These are phyloP conservation scores for Neocatenulostroma microsporum DNA, from an alignment of 2,329 filamentous ascomycete genomes.

Conservation along the genomic window DNA sequence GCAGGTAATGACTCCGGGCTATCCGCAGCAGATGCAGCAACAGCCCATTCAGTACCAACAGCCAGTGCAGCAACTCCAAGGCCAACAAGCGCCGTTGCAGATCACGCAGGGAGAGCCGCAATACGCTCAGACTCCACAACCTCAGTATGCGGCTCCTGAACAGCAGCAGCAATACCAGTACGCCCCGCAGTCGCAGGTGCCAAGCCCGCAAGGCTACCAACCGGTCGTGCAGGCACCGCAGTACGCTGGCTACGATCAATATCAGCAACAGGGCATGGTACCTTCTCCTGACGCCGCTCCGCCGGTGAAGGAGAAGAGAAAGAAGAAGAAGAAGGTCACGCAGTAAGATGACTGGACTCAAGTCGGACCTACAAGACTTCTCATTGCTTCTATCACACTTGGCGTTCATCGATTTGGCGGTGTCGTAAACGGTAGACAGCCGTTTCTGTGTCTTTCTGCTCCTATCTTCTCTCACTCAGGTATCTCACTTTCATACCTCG, in stretches of 20 bases:
- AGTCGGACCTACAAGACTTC: not conserved
- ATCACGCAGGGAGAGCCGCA: not conserved
- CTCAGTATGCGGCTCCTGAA: not conserved
- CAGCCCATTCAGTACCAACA: constrained; percentile 1
- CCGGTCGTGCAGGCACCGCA: not conserved
- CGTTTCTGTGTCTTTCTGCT: not conserved
- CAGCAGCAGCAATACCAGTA: constrained; percentile 1
- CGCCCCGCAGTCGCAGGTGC: not conserved
- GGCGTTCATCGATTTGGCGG: no score
- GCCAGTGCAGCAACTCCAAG: not conserved
- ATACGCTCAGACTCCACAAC: constrained; percentile 1
- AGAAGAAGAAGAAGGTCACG: constrained; percentile 1
- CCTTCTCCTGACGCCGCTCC: not conserved
- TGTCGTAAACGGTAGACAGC: no score
- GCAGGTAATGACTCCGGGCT: not conserved
- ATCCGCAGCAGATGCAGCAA: not conserved
- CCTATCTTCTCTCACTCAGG: not conserved
- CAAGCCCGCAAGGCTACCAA: not conserved
- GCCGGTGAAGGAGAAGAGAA: not conserved
- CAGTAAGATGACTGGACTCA: not conserved
- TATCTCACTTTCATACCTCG: no score
- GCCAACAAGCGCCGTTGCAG: not conserved
- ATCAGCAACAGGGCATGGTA: not conserved
- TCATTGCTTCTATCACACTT: no score
- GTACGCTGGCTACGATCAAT: constrained; percentile 1